These are phyloP conservation scores for Lepidium didymum DNA, from an alignment of 345 rosid species.

Conservation along the genomic window DNA sequence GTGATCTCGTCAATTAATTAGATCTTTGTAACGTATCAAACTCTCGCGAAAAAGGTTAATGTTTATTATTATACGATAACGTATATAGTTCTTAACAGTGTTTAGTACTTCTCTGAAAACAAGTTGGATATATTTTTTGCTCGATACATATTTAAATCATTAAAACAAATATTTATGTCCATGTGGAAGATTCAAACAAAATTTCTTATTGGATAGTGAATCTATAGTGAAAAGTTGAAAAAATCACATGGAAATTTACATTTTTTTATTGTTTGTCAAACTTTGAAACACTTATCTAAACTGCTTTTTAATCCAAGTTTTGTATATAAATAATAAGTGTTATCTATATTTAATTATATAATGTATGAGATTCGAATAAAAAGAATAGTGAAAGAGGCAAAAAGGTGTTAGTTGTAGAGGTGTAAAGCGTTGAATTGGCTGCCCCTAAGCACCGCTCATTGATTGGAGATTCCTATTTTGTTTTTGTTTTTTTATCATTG, in stretches of 20 bases:
- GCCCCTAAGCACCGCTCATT: neutral
- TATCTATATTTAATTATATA: neutral
- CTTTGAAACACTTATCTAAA: neutral
- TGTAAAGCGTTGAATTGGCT: slow-evolving; percentile 7
- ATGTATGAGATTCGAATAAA: slow-evolving; percentile 5
- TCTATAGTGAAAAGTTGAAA: neutral
- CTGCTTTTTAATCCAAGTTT: neutral
- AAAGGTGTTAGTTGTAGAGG: neutral
- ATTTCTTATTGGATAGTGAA: neutral
- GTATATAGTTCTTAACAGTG: neutral
- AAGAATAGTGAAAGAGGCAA: neutral
- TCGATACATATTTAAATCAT: neutral
- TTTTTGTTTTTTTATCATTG: neutral
- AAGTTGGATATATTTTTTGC: neutral
- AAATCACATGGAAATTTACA: neutral
- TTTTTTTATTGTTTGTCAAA: neutral
- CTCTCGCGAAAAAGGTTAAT: too few species aligned
- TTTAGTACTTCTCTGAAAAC: neutral
- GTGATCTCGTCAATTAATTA: too few species aligned
- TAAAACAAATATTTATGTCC: neutral
- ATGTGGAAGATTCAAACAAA: neutral
- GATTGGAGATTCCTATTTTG: neutral
- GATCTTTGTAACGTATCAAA: too few species aligned
- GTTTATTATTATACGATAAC: too few species aligned
- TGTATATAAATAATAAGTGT: neutral